Conservation (phyloP, 345 rosid species). For the Gossypium turneri region DNA sequence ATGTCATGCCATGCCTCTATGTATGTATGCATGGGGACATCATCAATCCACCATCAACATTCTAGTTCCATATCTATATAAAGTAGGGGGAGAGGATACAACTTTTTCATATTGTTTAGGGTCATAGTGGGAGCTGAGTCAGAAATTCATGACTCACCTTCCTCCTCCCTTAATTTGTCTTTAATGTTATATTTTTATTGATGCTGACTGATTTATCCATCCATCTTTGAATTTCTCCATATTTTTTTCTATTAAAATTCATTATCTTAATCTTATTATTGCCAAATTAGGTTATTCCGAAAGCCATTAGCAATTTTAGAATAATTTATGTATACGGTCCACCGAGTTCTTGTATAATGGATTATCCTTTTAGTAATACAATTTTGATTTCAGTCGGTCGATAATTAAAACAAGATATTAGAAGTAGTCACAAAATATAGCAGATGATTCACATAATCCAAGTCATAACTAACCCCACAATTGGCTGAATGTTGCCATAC, state of each 20-base stretch:
- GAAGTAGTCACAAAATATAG: neutral
- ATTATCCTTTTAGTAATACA: neutral
- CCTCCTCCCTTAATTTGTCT: neutral
- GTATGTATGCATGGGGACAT: neutral
- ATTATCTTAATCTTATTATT: neutral
- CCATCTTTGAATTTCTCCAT: neutral
- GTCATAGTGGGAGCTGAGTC: conserved; percentile 16
- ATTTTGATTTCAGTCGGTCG: neutral
- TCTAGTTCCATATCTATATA: neutral
- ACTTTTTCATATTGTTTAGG: neutral
- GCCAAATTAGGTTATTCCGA: conserved; percentile 8
- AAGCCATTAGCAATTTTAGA: neutral
- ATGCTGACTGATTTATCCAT: conserved; percentile 1
- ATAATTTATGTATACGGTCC: too few species aligned
- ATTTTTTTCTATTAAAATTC: neutral
- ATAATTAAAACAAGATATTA: neutral
- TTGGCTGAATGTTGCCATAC: neutral
- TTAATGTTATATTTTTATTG: neutral
- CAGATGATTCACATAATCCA: neutral
- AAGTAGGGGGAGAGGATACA: neutral
- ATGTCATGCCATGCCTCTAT: neutral
- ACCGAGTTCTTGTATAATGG: neutral
- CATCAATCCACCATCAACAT: neutral
- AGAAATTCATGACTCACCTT: conserved; percentile 13
- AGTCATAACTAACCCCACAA: neutral